A percentile compares a stretch with the other conserved stretches of the same genome.
Evolutionary conservation across 441 rosid genomes (phyloP).

Genomic region (Raphanus hybrid): DNA sequence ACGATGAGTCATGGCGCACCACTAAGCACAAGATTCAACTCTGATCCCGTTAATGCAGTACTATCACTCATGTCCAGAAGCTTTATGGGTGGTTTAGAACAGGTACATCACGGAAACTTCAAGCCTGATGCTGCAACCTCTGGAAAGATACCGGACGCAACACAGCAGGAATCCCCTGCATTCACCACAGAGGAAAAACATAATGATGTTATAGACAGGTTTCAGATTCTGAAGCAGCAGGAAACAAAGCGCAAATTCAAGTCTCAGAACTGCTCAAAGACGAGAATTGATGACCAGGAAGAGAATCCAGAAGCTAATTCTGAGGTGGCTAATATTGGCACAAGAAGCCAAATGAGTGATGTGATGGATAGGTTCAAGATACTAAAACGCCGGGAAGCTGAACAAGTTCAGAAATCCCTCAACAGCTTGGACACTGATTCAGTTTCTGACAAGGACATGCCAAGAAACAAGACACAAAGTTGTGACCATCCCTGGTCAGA

Average conservation of each 20-base stretch:
- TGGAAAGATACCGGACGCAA: conserved; percentile 3
- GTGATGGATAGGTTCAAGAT: conserved; percentile 56
- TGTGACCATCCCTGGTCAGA: conserved; percentile 20
- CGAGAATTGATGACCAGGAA: neutral
- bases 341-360: conserved; percentile 49
- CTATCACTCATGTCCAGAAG: conserved; percentile 37
- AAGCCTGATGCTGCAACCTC: conserved; percentile 26
- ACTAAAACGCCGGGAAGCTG: conserved; percentile 46
- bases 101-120: conserved; percentile 31
- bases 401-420: conserved; percentile 26
- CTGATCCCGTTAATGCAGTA: conserved; percentile 34
- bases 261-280: neutral
- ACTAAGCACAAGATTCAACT: conserved; percentile 37
- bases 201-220: conserved; percentile 57
- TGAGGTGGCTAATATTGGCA: conserved; percentile 35
- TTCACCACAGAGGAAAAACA: conserved; percentile 37
- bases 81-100: conserved; percentile 40
- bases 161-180: conserved; percentile 9
- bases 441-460: conserved; percentile 33
- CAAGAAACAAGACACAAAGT: conserved; percentile 27
- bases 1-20: conserved; percentile 51
- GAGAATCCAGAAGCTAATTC: conserved; percentile 34
- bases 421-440: conserved; percentile 25
- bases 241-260: conserved; percentile 24
- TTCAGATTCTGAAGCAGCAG: conserved; percentile 48